phyloP scores from a whole-genome alignment of 495 filamentous ascomycete genomes.

The Podospora australis region DNA sequence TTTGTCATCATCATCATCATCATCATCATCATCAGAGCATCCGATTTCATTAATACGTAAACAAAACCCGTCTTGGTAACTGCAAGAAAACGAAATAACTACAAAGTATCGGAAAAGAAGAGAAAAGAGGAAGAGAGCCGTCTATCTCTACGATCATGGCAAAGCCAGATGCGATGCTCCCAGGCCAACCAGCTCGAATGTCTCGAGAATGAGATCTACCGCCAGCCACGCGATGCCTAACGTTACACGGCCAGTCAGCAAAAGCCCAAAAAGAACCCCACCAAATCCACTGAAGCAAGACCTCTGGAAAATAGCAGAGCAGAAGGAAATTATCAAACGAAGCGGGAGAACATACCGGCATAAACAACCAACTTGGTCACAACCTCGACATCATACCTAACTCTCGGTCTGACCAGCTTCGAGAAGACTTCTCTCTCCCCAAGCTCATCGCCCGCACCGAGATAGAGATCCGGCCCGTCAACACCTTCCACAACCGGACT shows the following conservation, averaged over 20 bases:
- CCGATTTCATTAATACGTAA: too few relatives aligned
- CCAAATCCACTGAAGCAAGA: not conserved
- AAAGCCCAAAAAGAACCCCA: slow-evolving; percentile 2
- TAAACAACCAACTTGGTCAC: slow-evolving; percentile 96
- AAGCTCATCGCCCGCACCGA: slow-evolving; percentile 43
- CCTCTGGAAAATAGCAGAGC: not conserved
- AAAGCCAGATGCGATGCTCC: slow-evolving; percentile 28
- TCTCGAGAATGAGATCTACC: slow-evolving; percentile 58
- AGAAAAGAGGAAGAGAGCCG: too few relatives aligned
- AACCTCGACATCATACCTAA: slow-evolving; percentile 95
- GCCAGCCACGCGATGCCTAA: slow-evolving; percentile 71
- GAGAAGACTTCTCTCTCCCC: slow-evolving; percentile 79
- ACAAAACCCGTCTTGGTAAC: too few relatives aligned
- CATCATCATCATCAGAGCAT: too few relatives aligned
- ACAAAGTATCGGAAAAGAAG: not conserved
- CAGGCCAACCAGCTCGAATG: slow-evolving; percentile 62
- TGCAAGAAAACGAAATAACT: too few relatives aligned
- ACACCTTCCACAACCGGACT: not conserved
- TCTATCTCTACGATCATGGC: slow-evolving; percentile 5
- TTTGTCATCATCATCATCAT: too few relatives aligned
- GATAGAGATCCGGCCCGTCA: slow-evolving; percentile 25
- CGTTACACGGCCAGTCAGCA: not conserved
- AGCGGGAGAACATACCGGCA: slow-evolving; percentile 49
- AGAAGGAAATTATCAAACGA: not conserved
- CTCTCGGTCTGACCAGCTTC: slow-evolving; percentile 75